Base-by-base conservation (phyloP, 1,139 yeast genomes). In the Blastobotrys buckinghamii region DNA sequence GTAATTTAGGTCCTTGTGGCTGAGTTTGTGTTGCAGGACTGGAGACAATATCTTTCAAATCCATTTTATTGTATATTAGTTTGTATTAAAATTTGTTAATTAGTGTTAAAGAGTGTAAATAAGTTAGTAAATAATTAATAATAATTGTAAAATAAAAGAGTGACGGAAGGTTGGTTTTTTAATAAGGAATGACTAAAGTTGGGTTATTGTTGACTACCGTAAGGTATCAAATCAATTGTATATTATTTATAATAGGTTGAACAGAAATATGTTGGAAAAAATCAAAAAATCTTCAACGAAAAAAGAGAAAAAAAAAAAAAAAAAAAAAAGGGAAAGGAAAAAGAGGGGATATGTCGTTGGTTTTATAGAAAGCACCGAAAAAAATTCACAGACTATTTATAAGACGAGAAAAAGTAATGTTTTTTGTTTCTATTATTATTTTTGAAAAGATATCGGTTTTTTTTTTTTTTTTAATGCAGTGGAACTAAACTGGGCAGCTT, bases 31-130 rank as follows among this genome's bases (percentile, higher is more conserved):
- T 34, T 7, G 24, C 37, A 16, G 37, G 26, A 16, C 42, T 32
- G 22, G 47, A 44, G 13, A 50, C 53, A 26, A 50, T 50, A 36
- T 51, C 53, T 33, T 51, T 51, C 39, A 51, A 50, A 44, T 51
- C 53, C 53, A 51, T 50, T 16, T 4, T 22, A 7, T 22, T 22
- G 7, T 27, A 29, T 38, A 6, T 19, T 15, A 19, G 22, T 29
- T 6, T 41, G 15, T 42, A 6, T 2, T 22, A 32, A 20, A 10
- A 5, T 22, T 22, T 22, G 24, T 22, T 22, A 5, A 22, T 22
- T 22, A 22, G 7, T 22, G 4, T 5, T 4, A 22, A 22, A 22
- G 24, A 22, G 24, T 22, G 24, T 22, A 22, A 7, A 22, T 42
- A n/a, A 41, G 26, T 27, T 20, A 20, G 30, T 20, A 20, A 37